Conservation (phyloP, 805 yeast species). For the Brettanomyces anomalus region DNA sequence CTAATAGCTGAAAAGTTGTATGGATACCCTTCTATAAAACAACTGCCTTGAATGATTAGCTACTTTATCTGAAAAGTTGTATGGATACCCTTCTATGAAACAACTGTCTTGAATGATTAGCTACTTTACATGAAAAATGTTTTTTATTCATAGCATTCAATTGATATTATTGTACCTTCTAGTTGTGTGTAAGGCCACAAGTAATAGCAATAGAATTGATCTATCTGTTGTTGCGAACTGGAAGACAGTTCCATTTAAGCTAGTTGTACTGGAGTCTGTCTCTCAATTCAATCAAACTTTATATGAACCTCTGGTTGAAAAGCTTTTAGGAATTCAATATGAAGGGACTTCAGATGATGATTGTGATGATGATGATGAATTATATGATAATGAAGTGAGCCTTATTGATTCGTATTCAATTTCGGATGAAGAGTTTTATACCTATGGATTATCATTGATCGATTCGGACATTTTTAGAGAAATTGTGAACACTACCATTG, state of each 20-base stretch:
- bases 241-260: conserved; percentile 31
- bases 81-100: no score
- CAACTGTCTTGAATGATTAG: no score
- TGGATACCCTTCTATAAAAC: no score
- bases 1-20: no score
- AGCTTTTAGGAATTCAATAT: conserved; percentile 18
- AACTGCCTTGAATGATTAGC: no score
- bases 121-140: no score
- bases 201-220: conserved; percentile 12
- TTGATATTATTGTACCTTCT: no score
- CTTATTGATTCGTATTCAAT: conserved; percentile 12
- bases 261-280: conserved; percentile 34
- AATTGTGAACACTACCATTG: conserved; percentile 34
- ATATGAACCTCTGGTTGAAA: conserved; percentile 26
- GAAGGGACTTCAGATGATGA: conserved; percentile 13
- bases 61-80: no score
- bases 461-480: conserved; percentile 5
- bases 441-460: conserved; percentile 12
- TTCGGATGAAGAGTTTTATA: conserved; percentile 21
- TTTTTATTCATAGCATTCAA: no score
- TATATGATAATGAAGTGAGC: conserved; percentile 19
- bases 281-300: conserved; percentile 27
- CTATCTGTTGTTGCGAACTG: conserved; percentile 30
- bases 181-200: background rate
- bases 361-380: conserved; percentile 22